These are phyloP conservation scores for Dentipellis sp. DNA, from an alignment of 768 basidiomycete genomes.

Conservation along the genomic window DNA sequence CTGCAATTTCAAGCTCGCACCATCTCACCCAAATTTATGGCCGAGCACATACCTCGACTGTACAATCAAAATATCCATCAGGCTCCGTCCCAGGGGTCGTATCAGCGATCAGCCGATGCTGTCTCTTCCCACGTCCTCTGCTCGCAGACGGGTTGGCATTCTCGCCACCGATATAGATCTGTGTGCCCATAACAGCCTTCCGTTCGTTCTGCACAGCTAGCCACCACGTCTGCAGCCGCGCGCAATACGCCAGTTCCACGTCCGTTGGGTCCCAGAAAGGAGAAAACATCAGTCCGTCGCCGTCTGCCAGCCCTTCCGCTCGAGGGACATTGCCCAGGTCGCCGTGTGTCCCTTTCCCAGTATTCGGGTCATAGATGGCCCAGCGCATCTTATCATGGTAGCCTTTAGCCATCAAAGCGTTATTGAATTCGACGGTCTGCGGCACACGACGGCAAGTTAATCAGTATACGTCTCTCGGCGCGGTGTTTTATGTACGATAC, in stretches of 20 bases:
- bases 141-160: not conserved
- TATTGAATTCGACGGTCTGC: conserved; percentile 27
- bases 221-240: conserved; percentile 9
- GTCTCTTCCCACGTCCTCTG: conserved; percentile 14
- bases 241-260: conserved; percentile 7
- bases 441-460: not conserved
- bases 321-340: conserved; percentile 28
- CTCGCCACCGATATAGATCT: conserved; percentile 11
- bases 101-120: conserved; percentile 43
- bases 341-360: conserved; percentile 29
- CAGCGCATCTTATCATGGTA: conserved; percentile 40
- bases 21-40: not conserved
- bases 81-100: conserved; percentile 35
- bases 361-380: conserved; percentile 40
- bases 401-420: conserved; percentile 30
- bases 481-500: conserved; percentile 19
- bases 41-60: conserved; percentile 22
- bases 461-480: not conserved
- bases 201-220: conserved; percentile 10
- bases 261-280: not conserved
- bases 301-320: conserved; percentile 14
- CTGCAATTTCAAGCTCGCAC: not conserved
- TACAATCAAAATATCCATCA: conserved; percentile 51
- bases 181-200: conserved; percentile 3
- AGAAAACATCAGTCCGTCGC: not conserved